Evolutionary conservation across 306 rosid species (phyloP).

Genomic region (Neltuma alba): DNA sequence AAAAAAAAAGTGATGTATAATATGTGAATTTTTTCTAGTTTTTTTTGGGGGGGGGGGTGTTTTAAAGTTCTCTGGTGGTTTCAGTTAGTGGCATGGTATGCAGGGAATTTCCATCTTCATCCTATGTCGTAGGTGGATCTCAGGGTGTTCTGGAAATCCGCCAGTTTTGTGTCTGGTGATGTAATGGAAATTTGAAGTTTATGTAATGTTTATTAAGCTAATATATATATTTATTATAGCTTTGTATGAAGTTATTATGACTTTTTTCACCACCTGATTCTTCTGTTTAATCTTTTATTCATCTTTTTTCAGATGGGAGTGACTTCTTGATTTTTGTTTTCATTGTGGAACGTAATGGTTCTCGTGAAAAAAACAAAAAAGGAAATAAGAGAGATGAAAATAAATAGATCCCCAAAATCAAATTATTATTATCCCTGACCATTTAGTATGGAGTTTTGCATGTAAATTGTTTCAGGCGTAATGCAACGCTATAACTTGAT

Average conservation of each 20-base stretch:
- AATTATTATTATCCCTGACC: too few species aligned
- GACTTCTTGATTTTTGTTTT: too few species aligned
- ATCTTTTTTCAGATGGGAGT: too few species aligned
- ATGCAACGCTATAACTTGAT: too few species aligned
- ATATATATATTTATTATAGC: neutral
- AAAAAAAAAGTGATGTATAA: neutral
- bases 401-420: too few species aligned
- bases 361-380: too few species aligned
- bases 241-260: neutral
- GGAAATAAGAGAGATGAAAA: too few species aligned
- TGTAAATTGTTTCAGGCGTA: too few species aligned
- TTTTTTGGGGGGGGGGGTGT: neutral
- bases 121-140: conserved; percentile 17
- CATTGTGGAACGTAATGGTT: too few species aligned
- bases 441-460: too few species aligned
- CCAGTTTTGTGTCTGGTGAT: conserved; percentile 45
- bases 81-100: conserved; percentile 16
- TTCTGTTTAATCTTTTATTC: too few species aligned
- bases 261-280: too few species aligned
- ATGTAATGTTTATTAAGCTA: conserved; percentile 14
- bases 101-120: conserved; percentile 34
- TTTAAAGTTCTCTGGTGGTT: neutral
- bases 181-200: conserved; percentile 31
- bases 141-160: neutral
- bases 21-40: conserved; percentile 24